Base-by-base conservation (phyloP, 2,329 filamentous ascomycete species). In the Trichoderma koningii region DNA sequence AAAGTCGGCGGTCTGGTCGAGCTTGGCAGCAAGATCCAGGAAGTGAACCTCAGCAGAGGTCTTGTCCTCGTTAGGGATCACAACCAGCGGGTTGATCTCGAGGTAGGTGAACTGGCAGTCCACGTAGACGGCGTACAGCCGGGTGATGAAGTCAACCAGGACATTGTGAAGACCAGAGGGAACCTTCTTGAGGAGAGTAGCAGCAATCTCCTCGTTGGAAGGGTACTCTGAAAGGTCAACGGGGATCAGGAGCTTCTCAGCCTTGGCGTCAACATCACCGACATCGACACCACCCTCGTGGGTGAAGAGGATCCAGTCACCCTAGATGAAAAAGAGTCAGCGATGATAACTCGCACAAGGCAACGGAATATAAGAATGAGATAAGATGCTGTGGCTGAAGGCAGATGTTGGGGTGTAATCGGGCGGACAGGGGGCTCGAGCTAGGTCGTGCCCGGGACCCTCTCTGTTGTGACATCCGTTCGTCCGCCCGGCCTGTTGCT, bases 41-140 rank as follows among this genome's bases (percentile, higher is more conserved):
- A 99, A 99, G 87, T 97, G 87, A 63, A 99, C 95, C 48, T 93
- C 90, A 65, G 95, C 95, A 66, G 93, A 97, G 71, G 94, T 98
- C 76, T 87, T 90, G 73, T 93, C 89, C 71, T 87, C 89, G 80
- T 98, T 98, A 79, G 95, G 95, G 74, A 99, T 94, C 77, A 97
- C 95, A 68, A 99, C 95, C 70, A 99, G 85, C 72, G 95, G 95
- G 88, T 99, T 99, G 86, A 99, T 99, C 83, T 99, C 95, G 73
- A 99, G 92, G 85, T 99, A 99, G 76, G 95, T 98, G 87, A 99
- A 99, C 82, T 99, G 95, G 88, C 92, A 96, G 85, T 99, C 95
- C 70, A 98, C 95, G 76, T 98, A 99, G 82, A 99, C 95, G 73
- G 94, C 95, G 78, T 99, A 99, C 71, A 99, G 86, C 74, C 95